A percentile compares a stretch with the other conserved stretches of the same genome.
Conservation (phyloP, 768 basidiomycete species). For the Rhizopogon sp. region DNA sequence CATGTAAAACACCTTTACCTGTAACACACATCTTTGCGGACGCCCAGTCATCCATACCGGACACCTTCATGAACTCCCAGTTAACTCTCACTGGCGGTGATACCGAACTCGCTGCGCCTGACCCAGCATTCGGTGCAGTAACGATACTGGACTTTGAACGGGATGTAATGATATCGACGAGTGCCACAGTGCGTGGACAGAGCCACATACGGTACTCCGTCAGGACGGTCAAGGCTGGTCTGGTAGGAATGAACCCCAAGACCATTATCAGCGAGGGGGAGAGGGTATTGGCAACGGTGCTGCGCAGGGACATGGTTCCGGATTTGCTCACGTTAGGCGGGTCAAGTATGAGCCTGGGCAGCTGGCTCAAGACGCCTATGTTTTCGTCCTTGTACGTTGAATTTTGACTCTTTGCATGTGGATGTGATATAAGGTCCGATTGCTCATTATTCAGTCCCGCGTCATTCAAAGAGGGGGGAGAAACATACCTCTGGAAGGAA, state of each 20-base stretch:
- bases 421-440: background rate
- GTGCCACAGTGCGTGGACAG: background rate
- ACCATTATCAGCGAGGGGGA: background rate
- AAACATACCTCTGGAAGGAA: background rate
- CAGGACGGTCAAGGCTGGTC: background rate
- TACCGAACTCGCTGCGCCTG: background rate
- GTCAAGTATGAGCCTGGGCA: background rate
- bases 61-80: background rate
- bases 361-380: background rate
- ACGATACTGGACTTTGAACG: slow-evolving; percentile 1
- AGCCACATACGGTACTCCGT: background rate
- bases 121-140: background rate
- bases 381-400: background rate
- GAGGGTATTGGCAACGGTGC: background rate
- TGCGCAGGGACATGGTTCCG: background rate
- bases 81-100: background rate
- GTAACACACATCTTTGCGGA: too few species aligned
- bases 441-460: background rate
- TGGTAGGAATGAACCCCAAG: background rate
- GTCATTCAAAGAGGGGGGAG: background rate
- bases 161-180: background rate
- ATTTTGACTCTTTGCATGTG: background rate
- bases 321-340: background rate
- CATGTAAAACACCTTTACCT: background rate
- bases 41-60: background rate